phyloP scores from a whole-genome alignment of 208 protist species.

The Acanthamoeba royreba region DNA sequence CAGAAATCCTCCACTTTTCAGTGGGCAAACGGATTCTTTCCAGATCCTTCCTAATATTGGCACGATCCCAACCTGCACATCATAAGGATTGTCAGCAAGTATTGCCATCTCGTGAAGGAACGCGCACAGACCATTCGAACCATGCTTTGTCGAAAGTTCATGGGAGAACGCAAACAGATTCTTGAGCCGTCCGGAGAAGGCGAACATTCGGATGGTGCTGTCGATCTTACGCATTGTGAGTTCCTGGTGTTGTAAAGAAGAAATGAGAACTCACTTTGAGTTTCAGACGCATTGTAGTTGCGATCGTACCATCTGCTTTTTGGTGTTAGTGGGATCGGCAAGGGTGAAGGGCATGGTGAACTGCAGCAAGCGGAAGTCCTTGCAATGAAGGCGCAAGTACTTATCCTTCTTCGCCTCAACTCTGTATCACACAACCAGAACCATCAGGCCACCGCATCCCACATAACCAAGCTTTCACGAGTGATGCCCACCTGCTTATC shows the following conservation, averaged over 20 bases:
- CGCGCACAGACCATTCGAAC: neutral
- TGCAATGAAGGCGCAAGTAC: neutral
- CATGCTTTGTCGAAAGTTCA: neutral
- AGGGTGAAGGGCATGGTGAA: conserved; percentile 14
- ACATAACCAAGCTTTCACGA: neutral
- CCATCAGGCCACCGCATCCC: no score
- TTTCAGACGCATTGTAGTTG: neutral
- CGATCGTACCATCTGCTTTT: conserved; percentile 5
- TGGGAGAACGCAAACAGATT: conserved; percentile 11
- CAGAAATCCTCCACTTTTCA: conserved; percentile 8
- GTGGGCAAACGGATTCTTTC: neutral
- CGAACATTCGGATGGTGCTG: neutral
- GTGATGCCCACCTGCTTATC: neutral
- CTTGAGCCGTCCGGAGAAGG: neutral
- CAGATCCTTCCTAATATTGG: neutral
- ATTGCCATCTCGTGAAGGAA: no score
- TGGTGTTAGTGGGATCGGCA: neutral
- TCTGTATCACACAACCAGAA: neutral
- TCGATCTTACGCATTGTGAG: neutral
- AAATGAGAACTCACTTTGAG: neutral
- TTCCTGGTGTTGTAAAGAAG: neutral
- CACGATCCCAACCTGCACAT: neutral
- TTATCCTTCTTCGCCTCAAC: neutral
- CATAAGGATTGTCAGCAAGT: no score
- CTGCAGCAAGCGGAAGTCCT: conserved; percentile 3